phyloP scores from a whole-genome alignment of 2,329 filamentous ascomycete genomes.

The Arthrobotrys megalospora region DNA sequence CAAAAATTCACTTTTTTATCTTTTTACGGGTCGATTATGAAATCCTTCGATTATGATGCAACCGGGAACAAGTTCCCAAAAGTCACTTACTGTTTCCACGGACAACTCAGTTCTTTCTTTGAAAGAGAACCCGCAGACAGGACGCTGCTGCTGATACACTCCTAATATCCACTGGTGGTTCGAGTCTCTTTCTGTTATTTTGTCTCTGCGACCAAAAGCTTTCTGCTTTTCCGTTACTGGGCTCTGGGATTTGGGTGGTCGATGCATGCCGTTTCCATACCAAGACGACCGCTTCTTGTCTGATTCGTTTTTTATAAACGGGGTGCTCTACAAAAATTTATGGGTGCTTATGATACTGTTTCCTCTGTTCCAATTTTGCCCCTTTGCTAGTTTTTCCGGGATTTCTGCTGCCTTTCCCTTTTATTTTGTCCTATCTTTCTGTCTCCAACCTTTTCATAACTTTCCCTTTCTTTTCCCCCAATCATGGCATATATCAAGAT shows the following conservation, averaged over 20 bases:
- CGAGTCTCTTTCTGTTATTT: constrained; percentile 58
- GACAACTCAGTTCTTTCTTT: constrained; percentile 52
- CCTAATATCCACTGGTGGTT: constrained; percentile 61
- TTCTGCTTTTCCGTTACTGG: constrained; percentile 48
- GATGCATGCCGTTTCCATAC: constrained; percentile 56
- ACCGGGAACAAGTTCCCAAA: constrained; percentile 54
- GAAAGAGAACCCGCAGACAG: constrained; percentile 57
- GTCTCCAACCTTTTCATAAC: constrained; percentile 22
- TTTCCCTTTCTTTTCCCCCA: constrained; percentile 40
- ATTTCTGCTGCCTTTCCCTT: constrained; percentile 54
- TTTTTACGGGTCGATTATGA: constrained; percentile 59
- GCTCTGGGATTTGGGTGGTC: constrained; percentile 52
- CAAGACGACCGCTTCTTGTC: constrained; percentile 56
- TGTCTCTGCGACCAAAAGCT: constrained; percentile 51
- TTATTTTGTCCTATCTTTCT: constrained; percentile 24
- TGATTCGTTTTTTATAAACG: constrained; percentile 57
- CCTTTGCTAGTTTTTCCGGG: constrained; percentile 59
- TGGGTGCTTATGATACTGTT: constrained; percentile 57
- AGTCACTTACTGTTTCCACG: constrained; percentile 55
- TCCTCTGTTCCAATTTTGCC: constrained; percentile 52
- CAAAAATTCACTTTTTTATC: constrained; percentile 51
- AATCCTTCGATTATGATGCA: constrained; percentile 61
- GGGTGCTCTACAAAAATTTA: constrained; percentile 57
- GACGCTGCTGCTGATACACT: constrained; percentile 58
- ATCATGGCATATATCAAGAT: constrained; percentile 60